Conservation (phyloP, 306 rosid genomes). For the Lathyrus oleraceus region DNA sequence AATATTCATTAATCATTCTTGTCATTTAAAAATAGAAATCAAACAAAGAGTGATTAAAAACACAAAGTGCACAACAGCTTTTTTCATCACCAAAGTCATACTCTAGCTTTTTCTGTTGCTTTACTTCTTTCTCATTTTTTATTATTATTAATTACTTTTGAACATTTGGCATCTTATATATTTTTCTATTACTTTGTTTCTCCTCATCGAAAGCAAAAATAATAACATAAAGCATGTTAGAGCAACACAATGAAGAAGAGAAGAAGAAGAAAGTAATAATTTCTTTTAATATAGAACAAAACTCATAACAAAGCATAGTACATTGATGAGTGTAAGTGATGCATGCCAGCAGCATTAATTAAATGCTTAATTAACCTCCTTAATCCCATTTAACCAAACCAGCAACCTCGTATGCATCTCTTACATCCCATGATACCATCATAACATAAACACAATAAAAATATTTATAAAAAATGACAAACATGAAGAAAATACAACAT, state of each 20-base stretch:
- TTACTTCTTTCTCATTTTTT: conserved; percentile 27
- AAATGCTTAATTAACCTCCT: conserved; percentile 21
- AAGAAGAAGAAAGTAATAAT: conserved; percentile 20
- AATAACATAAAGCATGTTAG: conserved; percentile 39
- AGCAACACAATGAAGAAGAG: background rate
- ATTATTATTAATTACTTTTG: conserved; percentile 27
- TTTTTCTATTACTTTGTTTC: conserved; percentile 48
- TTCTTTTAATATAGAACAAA: conserved; percentile 35
- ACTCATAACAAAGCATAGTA: conserved; percentile 47
- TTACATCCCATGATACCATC: conserved; percentile 79
- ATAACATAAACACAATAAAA: background rate
- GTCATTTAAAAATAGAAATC: background rate
- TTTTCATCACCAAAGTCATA: conserved; percentile 33
- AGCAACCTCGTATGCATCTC: conserved; percentile 97
- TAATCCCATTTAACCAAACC: conserved; percentile 36
- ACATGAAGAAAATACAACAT: conserved; percentile 18
- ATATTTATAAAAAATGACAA: conserved; percentile 9
- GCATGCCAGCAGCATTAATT: conserved; percentile 81
- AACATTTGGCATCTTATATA: conserved; percentile 36
- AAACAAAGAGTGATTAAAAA: conserved; percentile 34
- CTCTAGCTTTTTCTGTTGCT: conserved; percentile 31
- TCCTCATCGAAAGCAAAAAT: conserved; percentile 33
- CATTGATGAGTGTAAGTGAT: conserved; percentile 89
- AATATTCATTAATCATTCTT: background rate
- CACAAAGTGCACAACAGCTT: conserved; percentile 36